A percentile compares a stretch with the other conserved stretches of the same genome.
Evolutionary conservation across 495 filamentous ascomycete species (phyloP).

Genomic region (Neurospora tetrasperma): DNA sequence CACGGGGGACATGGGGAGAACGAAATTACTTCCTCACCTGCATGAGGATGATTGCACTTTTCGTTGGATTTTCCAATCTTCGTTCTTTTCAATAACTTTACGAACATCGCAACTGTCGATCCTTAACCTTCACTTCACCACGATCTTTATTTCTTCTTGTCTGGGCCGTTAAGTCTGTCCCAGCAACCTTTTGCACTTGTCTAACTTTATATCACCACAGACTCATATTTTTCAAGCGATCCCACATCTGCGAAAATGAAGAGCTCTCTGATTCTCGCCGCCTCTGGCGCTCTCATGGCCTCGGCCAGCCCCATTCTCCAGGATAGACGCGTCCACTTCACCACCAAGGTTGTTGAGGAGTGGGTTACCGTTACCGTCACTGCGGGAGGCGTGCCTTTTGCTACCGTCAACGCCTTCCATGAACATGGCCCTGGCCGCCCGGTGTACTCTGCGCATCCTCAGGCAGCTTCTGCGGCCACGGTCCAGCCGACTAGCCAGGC

Average conservation of each 20-base stretch:
- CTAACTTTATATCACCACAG: constrained; percentile 1
- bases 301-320: constrained; percentile 49
- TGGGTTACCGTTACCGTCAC: constrained; percentile 54
- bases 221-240: background rate
- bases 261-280: constrained; percentile 50
- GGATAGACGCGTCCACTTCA: constrained; percentile 45
- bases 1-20: background rate
- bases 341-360: constrained; percentile 46
- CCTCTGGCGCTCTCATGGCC: constrained; percentile 51
- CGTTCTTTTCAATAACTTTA: background rate
- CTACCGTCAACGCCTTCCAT: constrained; percentile 3
- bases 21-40: background rate
- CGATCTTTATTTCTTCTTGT: background rate
- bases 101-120: background rate
- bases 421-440: constrained; percentile 8
- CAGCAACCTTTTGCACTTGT: constrained; percentile 10
- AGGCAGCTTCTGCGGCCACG: constrained; percentile 10
- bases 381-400: constrained; percentile 27
- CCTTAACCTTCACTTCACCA: background rate
- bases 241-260: constrained; percentile 48
- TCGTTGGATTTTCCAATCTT: background rate
- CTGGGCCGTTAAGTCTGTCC: background rate
- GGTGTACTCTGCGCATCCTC: background rate
- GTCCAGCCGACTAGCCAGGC: constrained; percentile 4
- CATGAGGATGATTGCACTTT: background rate